Evolutionary conservation across 176 grass and related monocot genomes (phyloP).

Genomic region (Miscanthus lutarioriparius): DNA sequence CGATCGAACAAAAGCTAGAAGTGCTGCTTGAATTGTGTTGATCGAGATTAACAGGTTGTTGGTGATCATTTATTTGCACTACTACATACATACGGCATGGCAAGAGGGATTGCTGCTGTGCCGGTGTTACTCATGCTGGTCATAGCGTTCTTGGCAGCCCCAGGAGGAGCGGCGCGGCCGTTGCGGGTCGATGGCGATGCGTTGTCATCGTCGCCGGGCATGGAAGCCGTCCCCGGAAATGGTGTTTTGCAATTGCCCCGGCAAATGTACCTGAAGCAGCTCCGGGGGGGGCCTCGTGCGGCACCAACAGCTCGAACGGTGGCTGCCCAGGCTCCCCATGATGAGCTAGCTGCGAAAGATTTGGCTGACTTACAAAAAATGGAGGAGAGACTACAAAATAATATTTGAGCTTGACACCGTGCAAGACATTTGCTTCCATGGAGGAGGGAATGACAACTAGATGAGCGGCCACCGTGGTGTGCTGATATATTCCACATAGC

Average conservation of each 20-base stretch:
- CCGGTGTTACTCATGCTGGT: not conserved
- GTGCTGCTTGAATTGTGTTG: not conserved
- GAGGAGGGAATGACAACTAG: not conserved
- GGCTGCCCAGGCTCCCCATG: constrained; percentile 19
- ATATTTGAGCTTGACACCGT: not conserved
- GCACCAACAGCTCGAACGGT: constrained; percentile 37
- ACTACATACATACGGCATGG: not conserved
- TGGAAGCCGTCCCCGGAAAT: not conserved
- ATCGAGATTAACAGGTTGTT: not conserved
- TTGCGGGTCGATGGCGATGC: not conserved
- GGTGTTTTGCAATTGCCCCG: not conserved
- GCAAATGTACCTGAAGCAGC: constrained; percentile 35
- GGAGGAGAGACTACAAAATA: not conserved
- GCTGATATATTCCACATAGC: not conserved
- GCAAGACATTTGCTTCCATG: not conserved
- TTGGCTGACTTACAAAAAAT: not conserved
- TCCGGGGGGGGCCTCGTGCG: constrained; percentile 33
- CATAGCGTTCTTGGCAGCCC: not conserved
- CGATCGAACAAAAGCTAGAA: not conserved
- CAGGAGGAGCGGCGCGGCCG: not conserved
- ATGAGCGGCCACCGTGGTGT: not conserved
- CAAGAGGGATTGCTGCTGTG: not conserved
- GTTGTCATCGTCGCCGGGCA: not conserved
- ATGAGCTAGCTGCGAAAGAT: not conserved
- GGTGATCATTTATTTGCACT: not conserved